These are phyloP conservation scores for Leccinum incarnatum DNA, from an alignment of 768 basidiomycete genomes.

Conservation along the genomic window DNA sequence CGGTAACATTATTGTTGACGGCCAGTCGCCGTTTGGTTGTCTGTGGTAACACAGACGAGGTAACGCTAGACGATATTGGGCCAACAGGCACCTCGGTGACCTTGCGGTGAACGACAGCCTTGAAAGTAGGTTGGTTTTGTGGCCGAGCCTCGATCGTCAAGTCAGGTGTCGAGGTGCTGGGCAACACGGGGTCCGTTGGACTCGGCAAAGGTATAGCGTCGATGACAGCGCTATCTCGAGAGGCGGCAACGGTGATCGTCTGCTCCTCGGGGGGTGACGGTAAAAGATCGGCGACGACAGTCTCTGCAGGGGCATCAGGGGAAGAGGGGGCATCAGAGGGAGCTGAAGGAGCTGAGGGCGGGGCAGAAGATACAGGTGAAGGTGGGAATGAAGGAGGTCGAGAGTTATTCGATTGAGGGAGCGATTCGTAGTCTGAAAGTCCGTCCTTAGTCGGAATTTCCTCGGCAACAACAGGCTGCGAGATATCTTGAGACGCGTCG, in stretches of 20 bases:
- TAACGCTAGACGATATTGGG: constrained; percentile 16
- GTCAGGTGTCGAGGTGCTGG: constrained; percentile 11
- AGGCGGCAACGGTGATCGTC: not conserved
- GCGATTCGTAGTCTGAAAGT: constrained; percentile 14
- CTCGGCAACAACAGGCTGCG: not conserved
- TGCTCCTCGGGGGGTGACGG: not conserved
- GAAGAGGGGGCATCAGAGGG: not conserved
- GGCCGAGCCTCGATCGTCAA: not conserved
- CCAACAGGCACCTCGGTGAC: constrained; percentile 37
- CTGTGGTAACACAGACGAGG: constrained; percentile 28
- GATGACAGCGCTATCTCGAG: not conserved
- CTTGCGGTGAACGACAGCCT: constrained; percentile 58
- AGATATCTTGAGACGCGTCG: constrained; percentile 3
- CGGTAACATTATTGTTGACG: constrained; percentile 18
- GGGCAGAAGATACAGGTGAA: not conserved
- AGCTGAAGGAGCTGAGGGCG: not conserved
- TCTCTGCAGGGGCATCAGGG: not conserved
- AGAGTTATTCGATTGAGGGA: constrained; percentile 15
- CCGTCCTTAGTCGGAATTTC: constrained; percentile 6
- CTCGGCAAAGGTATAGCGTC: constrained; percentile 2
- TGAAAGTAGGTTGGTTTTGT: constrained; percentile 37
- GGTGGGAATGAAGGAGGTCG: constrained; percentile 6
- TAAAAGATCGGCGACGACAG: not conserved
- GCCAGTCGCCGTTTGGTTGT: constrained; percentile 28
- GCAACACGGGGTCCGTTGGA: constrained; percentile 1